phyloP scores from a whole-genome alignment of 371 early-diverging fungal species.

The Dinochytrium kinnereticum region DNA sequence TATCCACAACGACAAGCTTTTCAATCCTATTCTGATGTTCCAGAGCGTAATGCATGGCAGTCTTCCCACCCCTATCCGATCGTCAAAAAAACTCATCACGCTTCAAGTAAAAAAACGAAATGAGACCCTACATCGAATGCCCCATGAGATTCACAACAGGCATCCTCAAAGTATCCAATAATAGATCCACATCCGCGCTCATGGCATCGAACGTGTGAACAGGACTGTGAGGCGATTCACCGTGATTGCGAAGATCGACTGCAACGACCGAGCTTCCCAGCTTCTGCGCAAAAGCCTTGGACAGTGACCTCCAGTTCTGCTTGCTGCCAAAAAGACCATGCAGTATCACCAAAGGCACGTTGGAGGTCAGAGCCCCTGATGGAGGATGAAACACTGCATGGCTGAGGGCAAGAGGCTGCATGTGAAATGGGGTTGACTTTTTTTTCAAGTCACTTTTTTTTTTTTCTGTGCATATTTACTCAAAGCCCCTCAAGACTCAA shows the following conservation, averaged over 20 bases:
- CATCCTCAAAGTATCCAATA: slow-evolving; percentile 59
- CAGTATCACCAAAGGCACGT: slow-evolving; percentile 70
- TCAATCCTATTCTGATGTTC: slow-evolving; percentile 56
- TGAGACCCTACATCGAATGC: slow-evolving; percentile 79
- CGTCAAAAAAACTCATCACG: background rate
- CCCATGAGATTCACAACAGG: slow-evolving; percentile 72
- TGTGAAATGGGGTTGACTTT: too few species aligned
- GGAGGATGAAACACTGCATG: background rate
- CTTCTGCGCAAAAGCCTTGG: slow-evolving; percentile 69
- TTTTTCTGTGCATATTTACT: too few species aligned
- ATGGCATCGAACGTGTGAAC: slow-evolving; percentile 78
- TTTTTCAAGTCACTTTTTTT: too few species aligned
- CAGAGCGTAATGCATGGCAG: slow-evolving; percentile 82
- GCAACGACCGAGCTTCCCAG: slow-evolving; percentile 69
- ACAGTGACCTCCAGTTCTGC: slow-evolving; percentile 71
- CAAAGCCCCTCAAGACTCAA: too few species aligned
- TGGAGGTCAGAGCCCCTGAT: background rate
- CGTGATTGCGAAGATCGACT: slow-evolving; percentile 92
- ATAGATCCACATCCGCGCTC: slow-evolving; percentile 75
- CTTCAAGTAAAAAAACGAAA: background rate
- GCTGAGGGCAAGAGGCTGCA: background rate
- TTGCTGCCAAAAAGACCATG: slow-evolving; percentile 96
- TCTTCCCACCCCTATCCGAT: slow-evolving; percentile 82
- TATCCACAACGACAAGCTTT: slow-evolving; percentile 84
- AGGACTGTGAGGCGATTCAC: slow-evolving; percentile 78